Evolutionary conservation across 352 stramenopile species (phyloP), one percentile per base, ranked within the genome.

Genomic region (Pythium plurisporium): DNA sequence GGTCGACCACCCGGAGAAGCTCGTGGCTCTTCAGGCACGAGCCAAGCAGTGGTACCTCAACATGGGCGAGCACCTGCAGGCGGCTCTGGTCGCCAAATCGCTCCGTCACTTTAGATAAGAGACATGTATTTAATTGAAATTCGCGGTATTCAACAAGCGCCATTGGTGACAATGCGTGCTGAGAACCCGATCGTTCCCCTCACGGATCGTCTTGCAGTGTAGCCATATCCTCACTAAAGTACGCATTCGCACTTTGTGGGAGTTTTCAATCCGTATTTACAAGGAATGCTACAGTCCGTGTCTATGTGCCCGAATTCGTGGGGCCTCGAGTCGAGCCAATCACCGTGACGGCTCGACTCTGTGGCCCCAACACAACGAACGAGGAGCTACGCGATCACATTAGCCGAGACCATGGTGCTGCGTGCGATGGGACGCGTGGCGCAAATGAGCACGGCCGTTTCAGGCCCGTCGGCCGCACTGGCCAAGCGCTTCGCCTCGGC

Each of bases 51-150:
- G 76, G 76, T 84, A 82, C 25, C 37, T 52, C 9, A 41, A 54
- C 2, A 62, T 78, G 11, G 61, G 74, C 40, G 55, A 71, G 17
- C 73, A 86, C 44, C 57, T 86, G 4, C 76, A 86, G 41, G 69
- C 73, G 2, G 37, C 55, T 11, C 46, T 60, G 6, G 31, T 66
- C 25, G 23, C 49, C 26, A 57, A 65, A 43, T 45, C 42, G n/a
- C 34, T 59, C 2, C 42, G 40, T 6, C 41, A 49, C 27, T 59
- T 65, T 29, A 12, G 5, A 25, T 49, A 29, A 49, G 14, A n/a
- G n/a, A n/a, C n/a, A n/a, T n/a, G n/a, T n/a, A n/a, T n/a, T n/a
- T n/a, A n/a, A n/a, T n/a, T n/a, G n/a, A n/a, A n/a, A n/a, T n/a
- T n/a, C n/a, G n/a, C n/a, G n/a, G n/a, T n/a, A n/a, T n/a, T n/a